These are phyloP conservation scores for Metschnikowia picachoensis DNA, from an alignment of 805 yeast genomes.

Conservation along the genomic window DNA sequence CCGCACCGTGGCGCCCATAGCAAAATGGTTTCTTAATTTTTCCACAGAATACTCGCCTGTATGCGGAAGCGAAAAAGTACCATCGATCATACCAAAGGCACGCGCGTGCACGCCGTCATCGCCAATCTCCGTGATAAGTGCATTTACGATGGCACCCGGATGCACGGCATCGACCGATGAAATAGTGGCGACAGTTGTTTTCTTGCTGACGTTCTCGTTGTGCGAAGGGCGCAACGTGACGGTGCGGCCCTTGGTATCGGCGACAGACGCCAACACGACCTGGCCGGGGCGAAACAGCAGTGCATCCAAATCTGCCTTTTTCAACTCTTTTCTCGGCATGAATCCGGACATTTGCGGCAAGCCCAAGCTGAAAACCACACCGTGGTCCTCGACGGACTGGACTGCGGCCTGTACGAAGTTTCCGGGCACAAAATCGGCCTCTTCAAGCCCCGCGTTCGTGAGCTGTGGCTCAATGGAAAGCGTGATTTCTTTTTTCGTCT, in stretches of 20 bases:
- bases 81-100: slow-evolving; percentile 71
- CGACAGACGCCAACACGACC: slow-evolving; percentile 56
- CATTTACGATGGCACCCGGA: slow-evolving; percentile 82
- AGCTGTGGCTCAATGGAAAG: slow-evolving; percentile 69
- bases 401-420: slow-evolving; percentile 72
- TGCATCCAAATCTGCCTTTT: slow-evolving; percentile 31
- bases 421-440: slow-evolving; percentile 63
- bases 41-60: slow-evolving; percentile 43
- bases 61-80: slow-evolving; percentile 67
- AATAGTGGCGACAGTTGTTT: slow-evolving; percentile 46
- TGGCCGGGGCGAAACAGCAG: slow-evolving; percentile 53
- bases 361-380: slow-evolving; percentile 75
- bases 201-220: slow-evolving; percentile 44
- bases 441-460: slow-evolving; percentile 58
- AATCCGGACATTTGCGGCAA: slow-evolving; percentile 59
- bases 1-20: slow-evolving; percentile 62
- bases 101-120: slow-evolving; percentile 66
- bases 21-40: slow-evolving; percentile 56
- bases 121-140: slow-evolving; percentile 57
- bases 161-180: slow-evolving; percentile 75
- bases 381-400: slow-evolving; percentile 86
- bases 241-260: slow-evolving; percentile 48
- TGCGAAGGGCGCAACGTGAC: slow-evolving; percentile 51
- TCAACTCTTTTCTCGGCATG: slow-evolving; percentile 65
- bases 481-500: slow-evolving; percentile 58